A percentile compares a stretch with the other conserved stretches of the same genome.
Conservation (phyloP, 73 alveolate species). For the Paramecium primaurelia region DNA sequence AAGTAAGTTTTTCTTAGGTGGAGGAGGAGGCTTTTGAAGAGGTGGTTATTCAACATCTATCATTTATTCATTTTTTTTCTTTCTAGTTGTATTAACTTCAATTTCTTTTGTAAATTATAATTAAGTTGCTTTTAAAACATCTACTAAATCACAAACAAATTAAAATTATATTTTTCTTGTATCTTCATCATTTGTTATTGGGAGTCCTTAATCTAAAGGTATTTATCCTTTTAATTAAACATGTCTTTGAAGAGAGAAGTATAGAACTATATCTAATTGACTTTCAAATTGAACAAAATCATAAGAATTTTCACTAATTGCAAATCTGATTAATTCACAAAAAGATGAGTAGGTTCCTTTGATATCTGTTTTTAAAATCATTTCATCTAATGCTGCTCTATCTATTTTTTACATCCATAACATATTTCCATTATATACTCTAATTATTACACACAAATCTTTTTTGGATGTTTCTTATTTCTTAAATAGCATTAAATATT, state of each 20-base stretch:
- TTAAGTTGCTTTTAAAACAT: background rate
- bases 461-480: conserved; percentile 3
- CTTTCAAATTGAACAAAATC: background rate
- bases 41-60: conserved; percentile 19
- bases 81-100: background rate
- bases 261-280: background rate
- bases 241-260: background rate
- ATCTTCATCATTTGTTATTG: conserved; percentile 22
- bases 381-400: conserved; percentile 24
- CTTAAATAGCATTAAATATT: background rate
- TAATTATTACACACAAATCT: background rate
- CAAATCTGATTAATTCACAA: conserved; percentile 20
- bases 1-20: background rate
- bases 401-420: conserved; percentile 47
- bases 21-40: background rate
- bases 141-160: conserved; percentile 9
- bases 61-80: conserved; percentile 3
- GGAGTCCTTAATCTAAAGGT: background rate
- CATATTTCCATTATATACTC: conserved; percentile 37
- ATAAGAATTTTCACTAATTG: background rate
- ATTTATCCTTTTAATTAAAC: conserved; percentile 5
- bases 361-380: background rate
- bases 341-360: background rate
- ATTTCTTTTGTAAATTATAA: background rate
- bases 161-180: background rate